Conservation (phyloP, 768 basidiomycete genomes). For the Sporobolomyces pararoseus region DNA sequence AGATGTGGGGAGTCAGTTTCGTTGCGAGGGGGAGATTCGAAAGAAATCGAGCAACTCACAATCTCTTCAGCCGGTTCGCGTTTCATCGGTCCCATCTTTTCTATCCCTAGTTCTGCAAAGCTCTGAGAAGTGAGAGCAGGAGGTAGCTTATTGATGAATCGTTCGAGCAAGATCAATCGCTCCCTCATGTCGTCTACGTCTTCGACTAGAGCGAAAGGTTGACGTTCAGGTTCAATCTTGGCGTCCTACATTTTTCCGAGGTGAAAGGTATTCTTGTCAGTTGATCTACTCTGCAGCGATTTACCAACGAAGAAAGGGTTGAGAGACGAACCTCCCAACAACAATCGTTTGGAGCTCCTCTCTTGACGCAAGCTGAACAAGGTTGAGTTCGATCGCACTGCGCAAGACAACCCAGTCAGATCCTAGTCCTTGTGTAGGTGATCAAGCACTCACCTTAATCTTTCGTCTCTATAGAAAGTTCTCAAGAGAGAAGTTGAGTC, state of each 20-base stretch:
- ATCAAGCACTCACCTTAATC: constrained; percentile 30
- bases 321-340: constrained; percentile 31
- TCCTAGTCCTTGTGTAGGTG: no score
- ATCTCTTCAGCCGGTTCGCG: neutral
- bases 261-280: neutral
- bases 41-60: neutral
- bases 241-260: constrained; percentile 19
- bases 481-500: no score
- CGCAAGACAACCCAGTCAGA: neutral
- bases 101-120: constrained; percentile 22
- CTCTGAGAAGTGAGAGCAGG: neutral
- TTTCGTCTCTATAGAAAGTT: constrained; percentile 28
- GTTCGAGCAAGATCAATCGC: constrained; percentile 19
- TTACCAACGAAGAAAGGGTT: neutral
- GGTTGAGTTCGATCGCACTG: constrained; percentile 36
- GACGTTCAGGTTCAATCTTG: constrained; percentile 39
- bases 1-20: no score
- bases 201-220: constrained; percentile 35
- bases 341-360: constrained; percentile 25
- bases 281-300: neutral
- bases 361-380: constrained; percentile 29
- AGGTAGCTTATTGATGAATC: constrained; percentile 37
- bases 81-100: neutral
- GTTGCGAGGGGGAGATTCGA: neutral
- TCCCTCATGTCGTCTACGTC: constrained; percentile 28